Conservation (phyloP, 495 filamentous ascomycete species). For the Aspergillus ostianus region DNA sequence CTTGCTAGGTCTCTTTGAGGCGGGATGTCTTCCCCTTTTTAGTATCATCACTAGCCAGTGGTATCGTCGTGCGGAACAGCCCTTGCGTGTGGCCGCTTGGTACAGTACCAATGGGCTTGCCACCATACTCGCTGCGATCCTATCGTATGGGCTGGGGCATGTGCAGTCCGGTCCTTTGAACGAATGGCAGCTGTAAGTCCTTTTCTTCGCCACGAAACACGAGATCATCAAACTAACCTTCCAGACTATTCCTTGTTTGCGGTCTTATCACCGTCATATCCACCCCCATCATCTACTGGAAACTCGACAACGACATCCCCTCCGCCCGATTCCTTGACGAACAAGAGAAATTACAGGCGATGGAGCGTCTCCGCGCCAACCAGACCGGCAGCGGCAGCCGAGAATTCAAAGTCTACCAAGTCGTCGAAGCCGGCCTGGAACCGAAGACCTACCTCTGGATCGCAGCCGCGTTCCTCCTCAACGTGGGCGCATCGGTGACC, state of each 20-base stretch:
- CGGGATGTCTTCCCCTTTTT: constrained; percentile 60
- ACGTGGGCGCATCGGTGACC: constrained; percentile 60
- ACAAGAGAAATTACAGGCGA: constrained; percentile 56
- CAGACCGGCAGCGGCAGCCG: constrained; percentile 55
- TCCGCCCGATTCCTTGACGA: constrained; percentile 60
- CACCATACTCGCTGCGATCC: constrained; percentile 44
- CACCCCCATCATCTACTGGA: constrained; percentile 42
- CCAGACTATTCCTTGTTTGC: constrained; percentile 46
- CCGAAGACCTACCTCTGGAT: constrained; percentile 51
- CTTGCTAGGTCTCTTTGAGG: constrained; percentile 52
- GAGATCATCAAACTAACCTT: not conserved
- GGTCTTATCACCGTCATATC: constrained; percentile 49
- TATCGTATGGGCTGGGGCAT: constrained; percentile 53
- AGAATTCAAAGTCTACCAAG: constrained; percentile 47
- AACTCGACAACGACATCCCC: constrained; percentile 46
- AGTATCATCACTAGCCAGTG: constrained; percentile 49
- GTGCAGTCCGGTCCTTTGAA: constrained; percentile 49
- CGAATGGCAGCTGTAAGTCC: constrained; percentile 61
- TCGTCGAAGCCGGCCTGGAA: constrained; percentile 45
- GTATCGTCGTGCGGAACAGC: constrained; percentile 51
- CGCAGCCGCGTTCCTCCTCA: constrained; percentile 55
- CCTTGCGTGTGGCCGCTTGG: constrained; percentile 48
- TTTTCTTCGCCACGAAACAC: not conserved
- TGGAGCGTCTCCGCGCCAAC: constrained; percentile 61
- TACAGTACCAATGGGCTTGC: constrained; percentile 50